Base-by-base conservation (phyloP, 345 rosid genomes). In the Corchorus olitorius region DNA sequence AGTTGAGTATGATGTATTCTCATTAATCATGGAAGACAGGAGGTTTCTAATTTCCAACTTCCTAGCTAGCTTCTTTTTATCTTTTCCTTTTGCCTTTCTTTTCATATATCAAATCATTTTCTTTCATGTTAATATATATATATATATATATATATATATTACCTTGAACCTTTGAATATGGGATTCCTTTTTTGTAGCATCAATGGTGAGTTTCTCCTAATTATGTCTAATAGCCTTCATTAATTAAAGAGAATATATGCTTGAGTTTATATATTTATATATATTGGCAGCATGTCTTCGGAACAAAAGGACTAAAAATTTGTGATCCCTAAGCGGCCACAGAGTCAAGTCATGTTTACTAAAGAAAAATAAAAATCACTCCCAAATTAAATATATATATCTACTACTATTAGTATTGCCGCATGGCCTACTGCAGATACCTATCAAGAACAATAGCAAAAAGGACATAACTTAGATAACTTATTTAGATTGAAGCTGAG, bases 371-470 rank as follows among this genome's bases (percentile, higher is more conserved):
- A 27, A 27, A 27, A 27, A 27, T 27, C 27, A 27, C 27, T 27
- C 1, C 27, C 0, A 27, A 27, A 27, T 27, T 27, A 0, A 27
- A 27, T n/a, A n/a, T n/a, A n/a, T n/a, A n/a, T n/a, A n/a, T 27
- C n/a, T n/a, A n/a, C n/a, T n/a, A n/a, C 91, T 41, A 90, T 88
- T 56, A 91, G 75, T 70, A 87, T 86, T n/a, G 88, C 91, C 0
- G 90, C 90, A 78, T 91, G 93, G 41, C 93, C 95, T 16, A 88
- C 71, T 6, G 91, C 85, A 27, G 95, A 87, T 10, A 89, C 86
- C 95, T 89, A 74, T 37, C 8, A 33, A 65, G 5, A 39, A n/a
- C n/a, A 19, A 27, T 22, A 39, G 22, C 12, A n/a, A 15, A 64
- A 41, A 62, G 2, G 33, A 65, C 9, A 39, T 54, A 17, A 35